A percentile compares a stretch with the other conserved stretches of the same genome.
phyloP scores from a whole-genome alignment of 371 early-diverging fungal genomes.

The Lichtheimia ramosa region DNA sequence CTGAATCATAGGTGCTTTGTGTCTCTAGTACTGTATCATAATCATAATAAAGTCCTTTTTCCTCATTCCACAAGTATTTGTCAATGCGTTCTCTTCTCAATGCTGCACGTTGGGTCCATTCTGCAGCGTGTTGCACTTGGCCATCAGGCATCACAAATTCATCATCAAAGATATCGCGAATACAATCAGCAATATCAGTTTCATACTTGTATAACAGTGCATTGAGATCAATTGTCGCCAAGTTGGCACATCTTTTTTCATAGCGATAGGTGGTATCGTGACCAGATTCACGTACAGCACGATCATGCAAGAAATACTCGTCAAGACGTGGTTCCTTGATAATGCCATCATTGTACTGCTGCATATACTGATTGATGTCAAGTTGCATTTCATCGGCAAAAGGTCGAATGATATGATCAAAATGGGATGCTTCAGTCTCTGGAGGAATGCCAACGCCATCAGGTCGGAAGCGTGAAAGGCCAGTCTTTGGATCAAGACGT shows the following conservation, averaged over 20 bases:
- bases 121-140: conserved; percentile 39
- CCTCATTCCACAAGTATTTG: conserved; percentile 70
- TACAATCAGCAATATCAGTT: conserved; percentile 79
- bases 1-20: conserved; percentile 68
- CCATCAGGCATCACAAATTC: conserved; percentile 50
- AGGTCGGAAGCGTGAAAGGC: conserved; percentile 83
- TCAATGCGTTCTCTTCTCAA: conserved; percentile 59
- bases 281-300: conserved; percentile 96
- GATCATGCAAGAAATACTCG: conserved; percentile 94
- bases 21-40: conserved; percentile 58
- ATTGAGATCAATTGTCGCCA: conserved; percentile 93
- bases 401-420: conserved; percentile 86
- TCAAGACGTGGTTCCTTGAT: conserved; percentile 85
- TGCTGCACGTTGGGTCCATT: conserved; percentile 59
- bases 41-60: conserved; percentile 61
- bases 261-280: conserved; percentile 97
- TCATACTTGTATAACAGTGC: conserved; percentile 93
- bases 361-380: conserved; percentile 69
- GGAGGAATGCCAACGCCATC: conserved; percentile 95
- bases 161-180: conserved; percentile 70
- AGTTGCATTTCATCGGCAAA: conserved; percentile 74
- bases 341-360: conserved; percentile 63
- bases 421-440: conserved; percentile 95
- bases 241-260: conserved; percentile 87
- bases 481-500: conserved; percentile 74